Conservation (phyloP, 306 rosid species). For the Lupinus albus region DNA sequence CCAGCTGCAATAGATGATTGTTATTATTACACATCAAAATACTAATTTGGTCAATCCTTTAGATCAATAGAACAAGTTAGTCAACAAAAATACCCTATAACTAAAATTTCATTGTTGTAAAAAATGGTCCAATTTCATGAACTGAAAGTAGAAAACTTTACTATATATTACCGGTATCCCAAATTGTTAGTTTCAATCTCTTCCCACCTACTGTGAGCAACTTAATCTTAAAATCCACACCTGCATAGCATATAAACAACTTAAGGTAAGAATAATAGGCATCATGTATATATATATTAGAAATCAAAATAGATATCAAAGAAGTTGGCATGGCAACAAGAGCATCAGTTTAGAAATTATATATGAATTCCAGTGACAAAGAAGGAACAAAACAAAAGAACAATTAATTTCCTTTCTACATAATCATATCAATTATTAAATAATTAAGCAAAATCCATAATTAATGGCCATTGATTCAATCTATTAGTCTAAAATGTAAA, state of each 20-base stretch:
- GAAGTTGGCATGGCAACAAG: not conserved
- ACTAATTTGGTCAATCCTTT: conserved; percentile 56
- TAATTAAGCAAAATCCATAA: conserved; percentile 2
- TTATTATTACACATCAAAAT: conserved; percentile 24
- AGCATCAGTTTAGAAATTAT: not conserved
- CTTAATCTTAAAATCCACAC: conserved; percentile 99
- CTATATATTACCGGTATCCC: conserved; percentile 84
- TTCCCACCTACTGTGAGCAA: conserved; percentile 75
- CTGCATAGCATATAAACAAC: conserved; percentile 48
- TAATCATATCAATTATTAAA: not conserved
- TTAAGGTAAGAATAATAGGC: conserved; percentile 13
- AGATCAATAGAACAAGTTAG: conserved; percentile 28
- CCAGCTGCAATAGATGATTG: conserved; percentile 80
- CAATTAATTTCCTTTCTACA: conserved; percentile 27
- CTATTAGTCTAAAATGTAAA: conserved; percentile 2
- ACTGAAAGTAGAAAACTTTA: conserved; percentile 24
- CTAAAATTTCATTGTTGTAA: conserved; percentile 4
- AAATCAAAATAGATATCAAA: conserved; percentile 16
- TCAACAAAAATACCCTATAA: conserved; percentile 34
- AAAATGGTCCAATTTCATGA: conserved; percentile 31
- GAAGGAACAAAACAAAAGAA: conserved; percentile 19
- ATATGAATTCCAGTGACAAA: not conserved
- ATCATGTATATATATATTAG: not conserved
- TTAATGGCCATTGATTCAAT: not conserved
- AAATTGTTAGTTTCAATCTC: conserved; percentile 89